Evolutionary conservation across 225 moss, liverwort and hornwort genomes (phyloP), one percentile per base, ranked within the genome.

Genomic region (Neckera pumila): DNA sequence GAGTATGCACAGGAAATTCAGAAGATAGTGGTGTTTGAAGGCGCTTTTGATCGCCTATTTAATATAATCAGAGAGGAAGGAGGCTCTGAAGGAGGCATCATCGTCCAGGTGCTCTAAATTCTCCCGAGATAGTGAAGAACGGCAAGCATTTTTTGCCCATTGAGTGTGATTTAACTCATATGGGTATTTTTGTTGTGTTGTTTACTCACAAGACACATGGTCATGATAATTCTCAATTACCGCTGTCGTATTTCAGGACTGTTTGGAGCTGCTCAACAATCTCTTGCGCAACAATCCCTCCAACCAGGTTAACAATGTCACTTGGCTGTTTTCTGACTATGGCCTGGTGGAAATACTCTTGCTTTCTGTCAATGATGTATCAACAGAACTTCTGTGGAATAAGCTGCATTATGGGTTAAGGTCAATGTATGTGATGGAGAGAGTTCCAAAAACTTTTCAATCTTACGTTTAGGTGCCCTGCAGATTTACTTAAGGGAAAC

Each of bases 11-110:
- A 99, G 99, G 99, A 99, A 92, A 99, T 99, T 75, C 99, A 99
- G 88, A 99, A 99, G 90, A 99, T 99, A 88, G 99, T 99, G 59
- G 99, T 97, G 27, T 99, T 99, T 94, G 97, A 99, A 89, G 97
- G 99, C 90, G 99, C 99, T 62, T 99, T 96, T 87, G 99, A 99
- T 89, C 96, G 91, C 82, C 83, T 99, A 43, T 96, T 97, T 86
- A 93, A 90, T 53, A 97, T 99, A 47, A 96, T 99, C 65, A 93
- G 90, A 79, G 99, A 99, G 89, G 99, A 99, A 87, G 97, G 99
- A 85, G 97, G 95, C 76, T 94, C 97, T 77, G 99, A 99, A 92
- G 99, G 97, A 81, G 96, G 99, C 74, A 97, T 99, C 79, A 99
- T 99, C 74, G 99, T 99, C 51, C 99, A 98, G 97, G 97, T 97